A percentile compares a stretch with the other conserved stretches of the same genome.
phyloP scores from a whole-genome alignment of 169 alveolate genomes.

The Plasmodium blacklocki region DNA sequence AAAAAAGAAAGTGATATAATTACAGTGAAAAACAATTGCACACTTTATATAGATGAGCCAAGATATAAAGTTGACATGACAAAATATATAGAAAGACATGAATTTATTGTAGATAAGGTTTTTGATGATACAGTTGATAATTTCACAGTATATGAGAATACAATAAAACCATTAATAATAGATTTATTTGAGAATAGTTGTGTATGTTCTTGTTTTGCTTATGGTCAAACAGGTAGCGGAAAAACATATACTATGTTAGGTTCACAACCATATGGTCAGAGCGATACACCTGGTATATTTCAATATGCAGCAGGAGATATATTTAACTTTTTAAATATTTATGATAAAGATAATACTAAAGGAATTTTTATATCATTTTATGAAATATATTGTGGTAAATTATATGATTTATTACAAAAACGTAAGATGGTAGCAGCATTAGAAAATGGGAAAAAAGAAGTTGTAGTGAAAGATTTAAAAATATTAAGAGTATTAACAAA shows the following conservation, averaged over 20 bases:
- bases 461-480: constrained; percentile 94
- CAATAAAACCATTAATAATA: constrained; percentile 94
- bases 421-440: constrained; percentile 90
- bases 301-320: constrained; percentile 95
- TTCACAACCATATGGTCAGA: constrained; percentile 82
- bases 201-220: constrained; percentile 97
- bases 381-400: constrained; percentile 99
- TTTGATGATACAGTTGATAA: constrained; percentile 91
- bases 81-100: constrained; percentile 93
- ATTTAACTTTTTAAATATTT: constrained; percentile 86
- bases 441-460: constrained; percentile 94
- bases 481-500: constrained; percentile 90
- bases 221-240: constrained; percentile 98
- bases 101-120: constrained; percentile 92
- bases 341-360: constrained; percentile 79
- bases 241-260: constrained; percentile 99
- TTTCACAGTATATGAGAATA: constrained; percentile 89
- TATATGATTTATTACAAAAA: constrained; percentile 97
- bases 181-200: constrained; percentile 94
- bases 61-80: constrained; percentile 91
- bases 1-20: constrained; percentile 94
- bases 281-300: constrained; percentile 93
- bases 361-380: constrained; percentile 95
- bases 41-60: constrained; percentile 81
- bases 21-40: constrained; percentile 83